Evolutionary conservation across 345 rosid genomes (phyloP).

Genomic region (Hypericum perforatum): DNA sequence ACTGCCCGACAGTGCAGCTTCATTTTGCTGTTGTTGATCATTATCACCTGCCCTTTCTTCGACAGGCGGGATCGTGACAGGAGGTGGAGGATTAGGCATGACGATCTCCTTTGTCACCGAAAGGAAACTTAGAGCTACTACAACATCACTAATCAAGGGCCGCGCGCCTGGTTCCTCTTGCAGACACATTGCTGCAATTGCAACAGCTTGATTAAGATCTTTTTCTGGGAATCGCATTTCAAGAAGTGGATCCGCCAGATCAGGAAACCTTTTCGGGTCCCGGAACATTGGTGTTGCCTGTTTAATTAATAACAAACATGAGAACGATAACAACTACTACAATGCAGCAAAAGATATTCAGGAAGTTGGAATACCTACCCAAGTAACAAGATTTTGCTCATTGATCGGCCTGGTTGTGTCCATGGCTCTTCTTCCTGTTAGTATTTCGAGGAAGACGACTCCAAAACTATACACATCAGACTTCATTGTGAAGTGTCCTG

Average conservation of each 20-base stretch:
- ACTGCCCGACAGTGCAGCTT: not conserved
- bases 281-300: constrained; percentile 25
- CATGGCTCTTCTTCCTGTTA: constrained; percentile 21
- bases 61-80: not conserved
- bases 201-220: constrained; percentile 23
- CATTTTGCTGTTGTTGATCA: no score
- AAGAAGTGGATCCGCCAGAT: constrained; percentile 22
- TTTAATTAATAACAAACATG: no score
- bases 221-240: constrained; percentile 16
- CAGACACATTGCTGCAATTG: constrained; percentile 8
- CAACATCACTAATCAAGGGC: not conserved
- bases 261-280: constrained; percentile 19
- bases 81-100: not conserved
- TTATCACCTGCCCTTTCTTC: not conserved
- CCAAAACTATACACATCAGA: constrained; percentile 26
- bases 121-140: constrained; percentile 1
- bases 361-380: constrained; percentile 12
- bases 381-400: constrained; percentile 27
- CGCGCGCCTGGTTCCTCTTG: constrained; percentile 2
- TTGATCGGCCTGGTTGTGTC: constrained; percentile 17
- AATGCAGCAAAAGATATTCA: not conserved
- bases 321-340: no score
- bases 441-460: constrained; percentile 19
- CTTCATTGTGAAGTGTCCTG: constrained; percentile 18
- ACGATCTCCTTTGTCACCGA: not conserved